Evolutionary conservation across 1,139 yeast species (phyloP), one percentile per base, ranked within the genome.

Genomic region (Entelexis paramagnoliae): DNA sequence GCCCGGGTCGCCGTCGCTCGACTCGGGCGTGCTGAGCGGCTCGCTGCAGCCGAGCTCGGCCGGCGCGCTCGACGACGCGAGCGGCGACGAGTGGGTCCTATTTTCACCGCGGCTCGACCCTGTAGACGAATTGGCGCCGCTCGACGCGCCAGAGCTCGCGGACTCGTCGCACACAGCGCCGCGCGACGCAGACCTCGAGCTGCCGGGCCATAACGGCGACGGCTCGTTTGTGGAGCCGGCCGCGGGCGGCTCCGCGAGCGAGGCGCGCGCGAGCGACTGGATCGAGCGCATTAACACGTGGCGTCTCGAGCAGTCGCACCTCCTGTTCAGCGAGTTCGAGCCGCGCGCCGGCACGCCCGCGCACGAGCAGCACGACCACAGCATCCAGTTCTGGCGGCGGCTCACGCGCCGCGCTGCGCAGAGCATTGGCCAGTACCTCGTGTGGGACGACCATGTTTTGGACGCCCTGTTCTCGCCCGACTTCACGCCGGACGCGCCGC

Each of bases 271-370:
- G 55, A n/a, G 44, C 39, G 68, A 64, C 38, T 49, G 64, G 44
- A 57, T 63, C 29, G 70, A 67, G 22, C 63, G 72, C 16, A 63
- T 69, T 32, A 68, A 68, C 55, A 68, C 68, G 26, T 69, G 72
- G 72, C 59, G 72, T 20, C 58, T 68, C 16, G 69, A 67, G 53
- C 72, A 69, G 60, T 63, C 69, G 30, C 64, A 64, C 56, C 63
- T 63, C 16, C 60, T 66, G 19, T 51, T 62, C 41, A 62, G 62
- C 45, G 69, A 66, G 54, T 59, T 66, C 47, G 59, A 59, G 47
- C 57, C 63, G 42, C 57, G 64, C 17, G 66, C 63, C 48, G 58
- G 58, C 28, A 13, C 29, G 19, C 41, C 38, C 20, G 29, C 35
- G 14, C 36, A 16, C 26, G 30, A 17, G 24, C 29, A 7, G 14